Evolutionary conservation across 2,329 filamentous ascomycete genomes (phyloP).

Genomic region (Dothistroma pini): DNA sequence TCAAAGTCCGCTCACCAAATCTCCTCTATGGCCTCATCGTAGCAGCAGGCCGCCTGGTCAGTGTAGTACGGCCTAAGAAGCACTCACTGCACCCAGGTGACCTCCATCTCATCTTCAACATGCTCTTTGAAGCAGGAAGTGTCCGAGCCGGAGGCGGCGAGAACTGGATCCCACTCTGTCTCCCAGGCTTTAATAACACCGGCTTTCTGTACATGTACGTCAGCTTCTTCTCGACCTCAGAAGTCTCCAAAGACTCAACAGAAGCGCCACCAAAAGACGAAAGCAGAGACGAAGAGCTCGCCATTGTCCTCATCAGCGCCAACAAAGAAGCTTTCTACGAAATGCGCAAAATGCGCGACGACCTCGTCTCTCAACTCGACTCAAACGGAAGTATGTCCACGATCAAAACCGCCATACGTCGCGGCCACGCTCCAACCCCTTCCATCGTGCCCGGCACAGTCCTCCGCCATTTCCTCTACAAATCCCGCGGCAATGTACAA

Average conservation of each 20-base stretch:
- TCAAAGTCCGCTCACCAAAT: slow-evolving; percentile 72
- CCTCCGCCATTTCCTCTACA: slow-evolving; percentile 91
- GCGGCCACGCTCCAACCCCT: slow-evolving; percentile 66
- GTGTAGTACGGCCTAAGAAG: slow-evolving; percentile 87
- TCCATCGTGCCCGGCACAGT: slow-evolving; percentile 78
- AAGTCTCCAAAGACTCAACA: not conserved
- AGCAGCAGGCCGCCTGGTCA: slow-evolving; percentile 87
- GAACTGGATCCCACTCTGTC: slow-evolving; percentile 94
- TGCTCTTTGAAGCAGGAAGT: slow-evolving; percentile 93
- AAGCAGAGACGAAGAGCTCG: slow-evolving; percentile 60
- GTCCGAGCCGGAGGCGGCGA: slow-evolving; percentile 92
- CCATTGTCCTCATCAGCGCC: slow-evolving; percentile 85
- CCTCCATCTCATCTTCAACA: slow-evolving; percentile 95
- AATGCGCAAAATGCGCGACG: slow-evolving; percentile 67
- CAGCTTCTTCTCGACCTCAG: slow-evolving; percentile 74
- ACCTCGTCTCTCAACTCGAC: slow-evolving; percentile 65
- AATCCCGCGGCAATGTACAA: slow-evolving; percentile 90
- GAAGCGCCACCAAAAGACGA: slow-evolving; percentile 37
- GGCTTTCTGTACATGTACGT: slow-evolving; percentile 99
- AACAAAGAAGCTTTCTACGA: slow-evolving; percentile 93
- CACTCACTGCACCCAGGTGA: slow-evolving; percentile 96
- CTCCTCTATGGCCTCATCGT: slow-evolving; percentile 92
- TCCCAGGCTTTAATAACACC: slow-evolving; percentile 94
- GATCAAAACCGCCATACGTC: slow-evolving; percentile 67
- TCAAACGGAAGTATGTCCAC: slow-evolving; percentile 70